Base-by-base conservation (phyloP, 768 basidiomycete species). In the Agaricus bisporus region DNA sequence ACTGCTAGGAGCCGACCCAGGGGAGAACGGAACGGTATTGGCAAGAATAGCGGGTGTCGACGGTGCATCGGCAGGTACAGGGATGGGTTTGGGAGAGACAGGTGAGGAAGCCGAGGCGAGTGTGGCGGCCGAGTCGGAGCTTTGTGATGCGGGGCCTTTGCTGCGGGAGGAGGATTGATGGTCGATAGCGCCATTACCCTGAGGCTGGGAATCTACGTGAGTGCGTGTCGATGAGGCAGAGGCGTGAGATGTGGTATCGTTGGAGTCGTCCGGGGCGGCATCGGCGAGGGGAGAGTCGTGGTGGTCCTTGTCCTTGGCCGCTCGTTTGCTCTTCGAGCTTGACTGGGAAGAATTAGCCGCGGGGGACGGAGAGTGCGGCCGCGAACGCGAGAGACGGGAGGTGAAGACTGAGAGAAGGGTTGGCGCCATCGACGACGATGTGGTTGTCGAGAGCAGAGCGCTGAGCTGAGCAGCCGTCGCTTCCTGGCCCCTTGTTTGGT, bases 261-360 rank as follows among this genome's bases (percentile, higher is more conserved):
- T 60, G 56, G 62, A 52, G 47, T 78, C 77, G 57, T 80, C 76
- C 36, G 66, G 60, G 29, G 68, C 62, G 20, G 70, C 58, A 46
- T 67, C 68, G 59, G 79, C 78, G 45, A 71, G 68, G 28, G 70
- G 59, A 39, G 63, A 61, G 52, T 75, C 73, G 50, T 68, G 61
- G 41, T 83, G 88, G 54, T 72, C 69, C 49, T 72, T 69, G 72
- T 85, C 88, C 78, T 81, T 86, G 61, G 79, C 71, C 78, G 85
- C 89, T 77, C 86, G 90, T 60, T 88, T 91, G 64, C 83, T 81
- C 72, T 87, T 85, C 68, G 90, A 88, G 72, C 89, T 88, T 86
- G 90, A 89, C 56, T 73, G 76, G 58, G 73, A 66, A 59, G 73
- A 68, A 65, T 74, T 72, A 14, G 81, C 72, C 59, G 74, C 72